Conservation (phyloP, 2,329 filamentous ascomycete genomes). For the Thelonectria blattea region DNA sequence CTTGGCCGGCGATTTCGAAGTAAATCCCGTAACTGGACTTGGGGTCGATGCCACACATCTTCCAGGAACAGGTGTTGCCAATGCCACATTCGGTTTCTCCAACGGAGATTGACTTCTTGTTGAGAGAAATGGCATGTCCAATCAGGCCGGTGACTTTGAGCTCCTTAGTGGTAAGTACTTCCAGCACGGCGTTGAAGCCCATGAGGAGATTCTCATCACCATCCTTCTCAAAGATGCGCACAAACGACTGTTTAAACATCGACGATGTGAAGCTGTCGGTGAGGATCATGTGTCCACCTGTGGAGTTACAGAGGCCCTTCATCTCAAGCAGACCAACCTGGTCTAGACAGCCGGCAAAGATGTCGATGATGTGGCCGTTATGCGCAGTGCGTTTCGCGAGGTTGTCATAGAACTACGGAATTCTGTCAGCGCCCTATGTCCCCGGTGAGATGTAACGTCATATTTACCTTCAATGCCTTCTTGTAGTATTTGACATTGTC, state of each 20-base stretch:
- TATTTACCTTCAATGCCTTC: conserved; percentile 86
- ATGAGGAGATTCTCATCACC: conserved; percentile 92
- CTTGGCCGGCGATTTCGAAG: conserved; percentile 96
- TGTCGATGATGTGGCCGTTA: conserved; percentile 96
- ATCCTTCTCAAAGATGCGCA: conserved; percentile 96
- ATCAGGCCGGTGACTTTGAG: conserved; percentile 97
- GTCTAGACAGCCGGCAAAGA: conserved; percentile 96
- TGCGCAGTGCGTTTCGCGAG: conserved; percentile 93
- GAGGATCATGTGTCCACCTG: conserved; percentile 96
- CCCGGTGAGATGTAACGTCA: neutral
- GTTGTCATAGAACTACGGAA: conserved; percentile 82
- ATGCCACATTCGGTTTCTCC: conserved; percentile 98
- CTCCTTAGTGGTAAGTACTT: conserved; percentile 97
- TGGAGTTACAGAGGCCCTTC: conserved; percentile 96
- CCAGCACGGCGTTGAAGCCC: conserved; percentile 96
- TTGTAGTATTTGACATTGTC: conserved; percentile 99
- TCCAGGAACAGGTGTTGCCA: conserved; percentile 98
- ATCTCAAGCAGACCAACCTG: conserved; percentile 97
- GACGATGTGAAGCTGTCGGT: conserved; percentile 98
- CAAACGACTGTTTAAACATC: conserved; percentile 99
- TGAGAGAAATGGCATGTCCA: conserved; percentile 92
- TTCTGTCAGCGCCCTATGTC: conserved; percentile 23
- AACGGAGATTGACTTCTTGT: conserved; percentile 97
- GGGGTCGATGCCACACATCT: conserved; percentile 98
- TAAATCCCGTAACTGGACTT: conserved; percentile 94